Conservation (phyloP, 768 basidiomycete genomes). For the Tubosaeta sp. region DNA sequence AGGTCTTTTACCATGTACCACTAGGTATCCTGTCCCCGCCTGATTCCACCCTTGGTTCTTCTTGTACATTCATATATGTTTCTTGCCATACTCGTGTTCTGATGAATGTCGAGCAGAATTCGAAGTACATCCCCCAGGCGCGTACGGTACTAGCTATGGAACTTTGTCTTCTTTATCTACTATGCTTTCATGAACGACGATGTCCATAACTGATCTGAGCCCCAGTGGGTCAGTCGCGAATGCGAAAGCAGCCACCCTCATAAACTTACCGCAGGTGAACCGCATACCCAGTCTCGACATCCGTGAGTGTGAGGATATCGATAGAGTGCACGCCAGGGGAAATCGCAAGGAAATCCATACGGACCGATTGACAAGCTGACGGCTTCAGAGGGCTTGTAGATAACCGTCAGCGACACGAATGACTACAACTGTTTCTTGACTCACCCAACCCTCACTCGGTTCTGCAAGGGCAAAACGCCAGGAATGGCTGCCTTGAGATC, state of each 20-base stretch:
- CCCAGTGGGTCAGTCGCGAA: slow-evolving; percentile 2
- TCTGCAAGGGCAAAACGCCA: slow-evolving; percentile 73
- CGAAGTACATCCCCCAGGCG: slow-evolving; percentile 9
- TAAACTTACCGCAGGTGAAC: slow-evolving; percentile 64
- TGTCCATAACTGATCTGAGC: slow-evolving; percentile 65
- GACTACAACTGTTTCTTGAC: slow-evolving; percentile 25
- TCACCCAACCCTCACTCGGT: slow-evolving; percentile 75
- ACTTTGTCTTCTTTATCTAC: slow-evolving; percentile 1
- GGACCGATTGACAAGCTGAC: slow-evolving; percentile 77
- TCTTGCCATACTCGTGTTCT: slow-evolving; percentile 7
- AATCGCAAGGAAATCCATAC: slow-evolving; percentile 82
- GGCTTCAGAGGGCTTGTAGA: slow-evolving; percentile 65
- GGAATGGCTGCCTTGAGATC: slow-evolving; percentile 34
- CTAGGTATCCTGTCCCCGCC: slow-evolving; percentile 13
- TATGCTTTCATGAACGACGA: slow-evolving; percentile 60
- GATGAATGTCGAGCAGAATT: not conserved
- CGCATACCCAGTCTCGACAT: slow-evolving; percentile 66
- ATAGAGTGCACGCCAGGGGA: slow-evolving; percentile 76
- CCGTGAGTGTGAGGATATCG: slow-evolving; percentile 66
- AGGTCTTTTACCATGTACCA: slow-evolving; percentile 16
- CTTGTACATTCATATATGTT: slow-evolving; percentile 21
- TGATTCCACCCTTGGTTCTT: slow-evolving; percentile 13
- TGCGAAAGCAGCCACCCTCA: not conserved
- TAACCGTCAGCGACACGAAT: not conserved
- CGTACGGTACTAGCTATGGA: slow-evolving; percentile 13